Conservation (phyloP, 495 filamentous ascomycete species). For the Penicillium cataractarum region DNA sequence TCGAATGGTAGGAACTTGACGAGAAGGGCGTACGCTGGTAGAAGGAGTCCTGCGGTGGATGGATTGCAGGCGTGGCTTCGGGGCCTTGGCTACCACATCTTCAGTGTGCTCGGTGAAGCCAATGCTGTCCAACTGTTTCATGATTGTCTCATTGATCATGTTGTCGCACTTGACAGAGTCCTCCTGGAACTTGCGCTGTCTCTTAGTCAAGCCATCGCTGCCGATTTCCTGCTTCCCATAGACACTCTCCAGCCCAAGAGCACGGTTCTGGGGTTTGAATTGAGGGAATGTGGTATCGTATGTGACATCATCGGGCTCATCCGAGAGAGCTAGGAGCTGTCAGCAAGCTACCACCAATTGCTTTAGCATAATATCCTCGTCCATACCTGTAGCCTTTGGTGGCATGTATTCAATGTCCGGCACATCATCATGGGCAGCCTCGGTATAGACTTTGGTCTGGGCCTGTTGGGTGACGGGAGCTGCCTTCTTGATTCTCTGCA, state of each 20-base stretch:
- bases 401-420: slow-evolving; percentile 79
- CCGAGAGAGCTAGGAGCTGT: slow-evolving; percentile 61
- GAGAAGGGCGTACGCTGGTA: slow-evolving; percentile 26
- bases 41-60: slow-evolving; percentile 35
- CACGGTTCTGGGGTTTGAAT: slow-evolving; percentile 66
- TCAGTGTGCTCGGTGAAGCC: slow-evolving; percentile 51
- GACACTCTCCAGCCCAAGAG: slow-evolving; percentile 62
- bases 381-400: slow-evolving; percentile 59
- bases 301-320: slow-evolving; percentile 75
- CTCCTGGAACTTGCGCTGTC: slow-evolving; percentile 63
- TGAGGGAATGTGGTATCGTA: slow-evolving; percentile 57
- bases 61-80: slow-evolving; percentile 25
- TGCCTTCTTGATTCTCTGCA: slow-evolving; percentile 53
- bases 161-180: slow-evolving; percentile 46
- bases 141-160: slow-evolving; percentile 62
- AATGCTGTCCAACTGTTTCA: slow-evolving; percentile 62
- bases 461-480: slow-evolving; percentile 41
- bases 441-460: slow-evolving; percentile 34
- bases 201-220: slow-evolving; percentile 67
- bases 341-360: slow-evolving; percentile 46
- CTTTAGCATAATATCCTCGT: neutral
- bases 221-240: slow-evolving; percentile 66
- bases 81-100: slow-evolving; percentile 26
- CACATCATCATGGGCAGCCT: slow-evolving; percentile 59
- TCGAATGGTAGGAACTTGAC: slow-evolving; percentile 47